Base-by-base conservation (phyloP, 257 asterid genomes). In the Perilla frutescens region DNA sequence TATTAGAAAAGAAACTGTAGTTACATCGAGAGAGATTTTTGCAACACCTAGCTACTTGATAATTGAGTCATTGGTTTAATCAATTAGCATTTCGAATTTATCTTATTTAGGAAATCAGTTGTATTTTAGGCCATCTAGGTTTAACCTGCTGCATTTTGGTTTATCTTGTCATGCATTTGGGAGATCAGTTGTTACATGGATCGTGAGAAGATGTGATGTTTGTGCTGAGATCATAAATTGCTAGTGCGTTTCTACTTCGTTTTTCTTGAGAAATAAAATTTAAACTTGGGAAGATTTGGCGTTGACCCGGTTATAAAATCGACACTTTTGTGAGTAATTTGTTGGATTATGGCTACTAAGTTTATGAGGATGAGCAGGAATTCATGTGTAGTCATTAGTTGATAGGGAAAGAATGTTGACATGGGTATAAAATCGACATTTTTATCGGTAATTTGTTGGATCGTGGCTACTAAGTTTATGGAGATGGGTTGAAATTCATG, bases 161-260 rank as follows among this genome's bases (percentile, higher is more conserved):
- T 31, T 34, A 9, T 3, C 3, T 31, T 26, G 40, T 40, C 13
- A 41, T 20, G 6, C 57, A 31, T 40, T 59, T 50, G 57, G 56
- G 71, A 69, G 48, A 62, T 69, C 9, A 13, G 13, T 43, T 32
- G 69, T 57, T 68, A 14, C 50, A 61, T 34, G 49, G 48, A 66
- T 47, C 3, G 29, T 66, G n/a, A 40, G 36, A 51, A 40, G 8
- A 32, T 40, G 63, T 56, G 57, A 37, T 41, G 65, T n/a, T 36
- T 45, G 61, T 9, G 51, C 34, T 36, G n/a, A 70, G 58, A 71
- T 7, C 40, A 36, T 12, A 5, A 58, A 15, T 50, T 37, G 20
- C 68, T 20, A 48, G 14, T 51, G 58, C 68, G 12, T 63, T 20
- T 45, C 8, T 37, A 39, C 40, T 8, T 65, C 45, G 65, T 49